Evolutionary conservation across 2,329 filamentous ascomycete species (phyloP).

Genomic region (Claviceps paspali): DNA sequence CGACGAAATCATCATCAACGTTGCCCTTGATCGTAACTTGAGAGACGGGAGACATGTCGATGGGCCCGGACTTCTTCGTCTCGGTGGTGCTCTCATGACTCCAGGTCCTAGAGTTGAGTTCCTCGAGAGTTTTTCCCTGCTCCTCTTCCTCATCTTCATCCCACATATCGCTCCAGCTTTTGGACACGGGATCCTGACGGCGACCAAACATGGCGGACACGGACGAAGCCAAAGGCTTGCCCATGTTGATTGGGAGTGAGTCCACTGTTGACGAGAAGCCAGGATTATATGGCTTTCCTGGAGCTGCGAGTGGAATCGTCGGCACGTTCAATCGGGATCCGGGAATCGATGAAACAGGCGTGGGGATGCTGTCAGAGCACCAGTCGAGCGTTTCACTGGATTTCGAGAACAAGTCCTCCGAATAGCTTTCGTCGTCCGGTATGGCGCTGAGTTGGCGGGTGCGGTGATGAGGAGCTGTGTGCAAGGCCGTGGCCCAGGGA

Average conservation of each 20-base stretch:
- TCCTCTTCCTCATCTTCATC: conserved; percentile 76
- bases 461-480: conserved; percentile 52
- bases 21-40: conserved; percentile 28
- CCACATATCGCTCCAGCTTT: conserved; percentile 99
- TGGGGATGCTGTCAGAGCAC: conserved; percentile 62
- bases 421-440: conserved; percentile 62
- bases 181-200: conserved; percentile 67
- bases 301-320: conserved; percentile 55
- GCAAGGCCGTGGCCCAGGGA: conserved; percentile 86
- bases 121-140: conserved; percentile 39
- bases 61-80: conserved; percentile 9
- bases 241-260: conserved; percentile 66
- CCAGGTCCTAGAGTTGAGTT: conserved; percentile 62
- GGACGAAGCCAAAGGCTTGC: conserved; percentile 55
- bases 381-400: conserved; percentile 61
- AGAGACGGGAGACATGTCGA: conserved; percentile 9
- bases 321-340: conserved; percentile 72
- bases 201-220: conserved; percentile 70
- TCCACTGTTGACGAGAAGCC: conserved; percentile 46
- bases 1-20: conserved; percentile 49
- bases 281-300: conserved; percentile 20
- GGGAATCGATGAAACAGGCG: conserved; percentile 69
- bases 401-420: conserved; percentile 71
- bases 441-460: conserved; percentile 78
- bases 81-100: conserved; percentile 53